These are phyloP conservation scores for Cinchona pubescens DNA, from an alignment of 257 asterid genomes.

Conservation along the genomic window DNA sequence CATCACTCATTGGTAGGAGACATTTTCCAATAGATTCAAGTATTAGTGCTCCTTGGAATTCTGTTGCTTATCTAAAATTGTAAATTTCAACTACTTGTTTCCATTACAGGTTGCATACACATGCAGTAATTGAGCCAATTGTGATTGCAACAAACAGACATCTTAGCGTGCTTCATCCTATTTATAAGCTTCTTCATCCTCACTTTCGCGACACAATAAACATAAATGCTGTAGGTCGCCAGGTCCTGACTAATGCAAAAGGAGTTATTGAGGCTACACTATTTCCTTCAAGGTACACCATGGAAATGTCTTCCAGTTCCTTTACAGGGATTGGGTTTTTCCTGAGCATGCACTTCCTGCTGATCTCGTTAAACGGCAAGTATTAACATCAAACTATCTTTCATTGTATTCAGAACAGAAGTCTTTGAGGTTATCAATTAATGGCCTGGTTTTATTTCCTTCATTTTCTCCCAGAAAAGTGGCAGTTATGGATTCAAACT, in stretches of 20 bases:
- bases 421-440: background rate
- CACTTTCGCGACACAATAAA: slow-evolving; percentile 75
- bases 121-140: slow-evolving; percentile 75
- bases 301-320: slow-evolving; percentile 64
- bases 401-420: background rate
- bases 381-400: background rate
- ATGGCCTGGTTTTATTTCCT: background rate
- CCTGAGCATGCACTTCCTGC: slow-evolving; percentile 71
- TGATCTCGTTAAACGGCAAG: slow-evolving; percentile 67
- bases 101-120: slow-evolving; percentile 61
- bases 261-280: slow-evolving; percentile 61
- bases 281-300: slow-evolving; percentile 53
- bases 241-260: slow-evolving; percentile 58
- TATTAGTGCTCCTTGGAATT: background rate
- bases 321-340: slow-evolving; percentile 63
- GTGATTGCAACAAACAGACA: slow-evolving; percentile 72
- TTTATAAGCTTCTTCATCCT: slow-evolving; percentile 75
- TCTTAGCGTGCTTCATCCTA: slow-evolving; percentile 75
- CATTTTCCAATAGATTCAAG: background rate
- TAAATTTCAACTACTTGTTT: background rate
- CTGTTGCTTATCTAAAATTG: background rate
- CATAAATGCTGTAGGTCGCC: slow-evolving; percentile 66
- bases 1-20: slow-evolving; percentile 61
- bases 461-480: slow-evolving; percentile 41
- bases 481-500: slow-evolving; percentile 58